Evolutionary conservation across 192 early-diverging fungal genomes (phyloP), one percentile per base, ranked within the genome.

Genomic region (Backusella psychrophila): DNA sequence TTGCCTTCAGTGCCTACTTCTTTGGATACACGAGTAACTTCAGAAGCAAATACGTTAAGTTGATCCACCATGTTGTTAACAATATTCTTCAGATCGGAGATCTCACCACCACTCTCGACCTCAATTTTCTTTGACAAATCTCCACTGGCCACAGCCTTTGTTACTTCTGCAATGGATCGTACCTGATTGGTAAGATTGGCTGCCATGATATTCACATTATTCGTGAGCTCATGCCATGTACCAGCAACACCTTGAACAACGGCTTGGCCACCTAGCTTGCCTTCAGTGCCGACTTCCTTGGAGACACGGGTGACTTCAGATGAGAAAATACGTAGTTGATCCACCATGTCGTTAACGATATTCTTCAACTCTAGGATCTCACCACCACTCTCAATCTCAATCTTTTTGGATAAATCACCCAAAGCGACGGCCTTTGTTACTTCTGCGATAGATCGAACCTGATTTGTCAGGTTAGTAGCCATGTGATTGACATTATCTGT

Each of bases 1-100:
- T 82, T 83, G 1, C 93, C 93, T 70, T 91, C 87, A 1, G 90
- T 92, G 19, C 93, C 93, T 14, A 94, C 93, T 78, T 92, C 90
- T 8, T 82, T 82, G 1, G 93, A 90, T 0, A 94, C 91, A 63
- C 93, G 88, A 0, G 90, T 90, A 0, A 93, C 90, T 76, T 93
- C 92, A 0, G 82, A 67, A 0, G 92, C 87, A 79, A 93, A 92
- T 0, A 75, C 76, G 78, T 74, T 77, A 2, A 86, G 21, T 17
- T 81, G 73, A 74, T 86, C 87, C 9, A 91, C 90, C 84, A 91
- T 86, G 2, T 53, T 72, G 74, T 91, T 91, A 31, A 91, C 87
- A 0, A 85, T 89, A 15, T 83, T 44, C 36, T 91, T 91, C 1
- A 91, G 79, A 33, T 87, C 84, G 0, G 75, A 71, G 77, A 91